Conservation (phyloP, 2,329 filamentous ascomycete species). For the Alternaria burnsii region DNA sequence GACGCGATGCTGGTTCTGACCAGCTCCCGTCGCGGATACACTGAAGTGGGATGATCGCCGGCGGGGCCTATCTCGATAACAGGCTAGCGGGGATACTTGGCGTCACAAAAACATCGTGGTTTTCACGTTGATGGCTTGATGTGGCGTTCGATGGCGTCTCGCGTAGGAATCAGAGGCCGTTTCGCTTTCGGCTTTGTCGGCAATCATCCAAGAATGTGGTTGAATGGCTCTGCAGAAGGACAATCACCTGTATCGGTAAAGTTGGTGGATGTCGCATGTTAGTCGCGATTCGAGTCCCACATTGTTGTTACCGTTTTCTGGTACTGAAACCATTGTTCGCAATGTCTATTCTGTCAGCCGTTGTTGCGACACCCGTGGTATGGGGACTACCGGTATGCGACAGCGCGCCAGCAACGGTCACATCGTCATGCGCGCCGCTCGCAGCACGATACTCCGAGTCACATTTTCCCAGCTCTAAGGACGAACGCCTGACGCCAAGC, state of each 20-base stretch:
- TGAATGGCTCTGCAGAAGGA: background rate
- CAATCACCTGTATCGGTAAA: background rate
- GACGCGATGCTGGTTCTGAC: conserved; percentile 16
- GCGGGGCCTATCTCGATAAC: conserved; percentile 15
- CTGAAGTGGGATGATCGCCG: conserved; percentile 22
- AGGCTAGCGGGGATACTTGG: conserved; percentile 7
- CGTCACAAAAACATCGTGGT: background rate
- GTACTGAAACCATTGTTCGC: background rate
- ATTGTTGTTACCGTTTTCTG: background rate
- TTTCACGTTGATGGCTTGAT: background rate
- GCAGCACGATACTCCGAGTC: conserved; percentile 1
- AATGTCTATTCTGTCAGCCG: conserved; percentile 1
- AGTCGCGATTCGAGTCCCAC: background rate
- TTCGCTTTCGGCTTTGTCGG: conserved; percentile 2
- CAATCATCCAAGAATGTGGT: background rate
- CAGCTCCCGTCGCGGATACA: conserved; percentile 18
- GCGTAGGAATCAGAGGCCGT: conserved; percentile 3
- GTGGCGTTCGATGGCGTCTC: conserved; percentile 11
- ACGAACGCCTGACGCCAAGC: conserved; percentile 1
- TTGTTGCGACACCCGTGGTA: background rate
- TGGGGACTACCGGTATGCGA: background rate
- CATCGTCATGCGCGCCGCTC: background rate
- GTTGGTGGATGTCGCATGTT: background rate
- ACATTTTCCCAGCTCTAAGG: background rate
- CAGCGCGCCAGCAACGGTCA: background rate